phyloP scores from a whole-genome alignment of 805 yeast genomes.

The Wickerhamomyces hampshirensis region DNA sequence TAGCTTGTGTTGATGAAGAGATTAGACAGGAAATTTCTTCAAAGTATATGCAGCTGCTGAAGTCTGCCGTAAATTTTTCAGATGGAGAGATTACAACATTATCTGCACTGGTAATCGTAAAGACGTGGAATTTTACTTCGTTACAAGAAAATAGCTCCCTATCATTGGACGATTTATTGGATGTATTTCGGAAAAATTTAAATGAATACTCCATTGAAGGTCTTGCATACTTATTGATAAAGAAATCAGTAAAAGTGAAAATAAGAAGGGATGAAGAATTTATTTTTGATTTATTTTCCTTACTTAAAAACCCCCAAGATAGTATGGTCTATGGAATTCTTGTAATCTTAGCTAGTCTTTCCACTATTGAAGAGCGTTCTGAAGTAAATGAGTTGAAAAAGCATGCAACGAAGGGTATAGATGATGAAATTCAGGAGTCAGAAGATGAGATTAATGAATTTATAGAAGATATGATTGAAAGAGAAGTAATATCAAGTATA shows the following conservation, averaged over 20 bases:
- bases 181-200: conserved; percentile 22
- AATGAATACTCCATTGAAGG: conserved; percentile 36
- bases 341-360: conserved; percentile 30
- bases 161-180: conserved; percentile 28
- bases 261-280: conserved; percentile 35
- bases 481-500: conserved; percentile 14
- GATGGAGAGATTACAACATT: conserved; percentile 25
- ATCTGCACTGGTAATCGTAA: conserved; percentile 45
- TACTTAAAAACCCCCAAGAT: conserved; percentile 16
- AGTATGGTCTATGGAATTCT: conserved; percentile 28
- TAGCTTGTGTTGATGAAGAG: conserved; percentile 46
- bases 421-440: conserved; percentile 14
- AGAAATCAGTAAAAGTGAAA: conserved; percentile 30
- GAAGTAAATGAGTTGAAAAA: conserved; percentile 26
- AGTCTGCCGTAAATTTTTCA: conserved; percentile 29
- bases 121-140: conserved; percentile 45
- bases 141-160: conserved; percentile 29
- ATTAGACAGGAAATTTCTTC: conserved; percentile 44
- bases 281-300: conserved; percentile 26
- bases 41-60: conserved; percentile 37
- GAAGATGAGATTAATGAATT: conserved; percentile 17
- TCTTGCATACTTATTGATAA: conserved; percentile 44
- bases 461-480: conserved; percentile 20
- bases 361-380: conserved; percentile 22
- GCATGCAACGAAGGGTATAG: conserved; percentile 27